A percentile compares a stretch with the other conserved stretches of the same genome.
phyloP scores from a whole-genome alignment of 208 protist genomes.

The Acanthamoeba divionensis region DNA sequence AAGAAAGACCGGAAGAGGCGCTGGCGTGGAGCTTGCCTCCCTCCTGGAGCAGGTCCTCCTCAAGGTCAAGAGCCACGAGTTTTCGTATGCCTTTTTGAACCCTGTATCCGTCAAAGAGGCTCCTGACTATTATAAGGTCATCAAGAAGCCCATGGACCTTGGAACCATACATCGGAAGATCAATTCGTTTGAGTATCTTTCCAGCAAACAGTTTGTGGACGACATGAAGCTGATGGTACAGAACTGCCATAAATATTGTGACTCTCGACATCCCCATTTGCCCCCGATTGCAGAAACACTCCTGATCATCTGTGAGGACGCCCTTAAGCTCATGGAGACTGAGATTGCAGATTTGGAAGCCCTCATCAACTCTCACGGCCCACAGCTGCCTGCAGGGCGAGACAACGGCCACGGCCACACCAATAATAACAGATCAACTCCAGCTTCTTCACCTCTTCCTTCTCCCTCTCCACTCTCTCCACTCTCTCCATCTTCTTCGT shows the following conservation, averaged over 20 bases:
- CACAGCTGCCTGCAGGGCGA: no score
- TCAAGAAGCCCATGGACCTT: constrained; percentile 72
- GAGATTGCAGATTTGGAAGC: constrained; percentile 33
- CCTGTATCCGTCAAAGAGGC: constrained; percentile 59
- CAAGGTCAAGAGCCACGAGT: constrained; percentile 39
- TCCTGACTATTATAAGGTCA: constrained; percentile 62
- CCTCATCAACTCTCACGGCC: not conserved
- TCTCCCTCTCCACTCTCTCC: no score
- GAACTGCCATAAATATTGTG: constrained; percentile 66
- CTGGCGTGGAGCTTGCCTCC: constrained; percentile 62
- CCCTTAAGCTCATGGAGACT: not conserved
- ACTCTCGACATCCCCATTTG: constrained; percentile 50
- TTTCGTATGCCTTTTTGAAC: constrained; percentile 36
- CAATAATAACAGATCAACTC: no score
- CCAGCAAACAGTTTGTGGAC: constrained; percentile 49
- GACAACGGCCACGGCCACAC: no score
- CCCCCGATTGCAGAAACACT: constrained; percentile 56
- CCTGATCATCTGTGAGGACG: not conserved
- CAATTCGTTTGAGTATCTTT: constrained; percentile 42
- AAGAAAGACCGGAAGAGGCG: constrained; percentile 54
- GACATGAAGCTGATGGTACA: constrained; percentile 63
- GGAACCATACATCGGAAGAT: constrained; percentile 57
- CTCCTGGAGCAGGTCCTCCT: constrained; percentile 61
- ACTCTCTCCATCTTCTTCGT: no score
- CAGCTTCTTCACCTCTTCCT: no score